Evolutionary conservation across 371 early-diverging fungal species (phyloP), one percentile per base, ranked within the genome.

Genomic region (Syncephalis plumigaleata): DNA sequence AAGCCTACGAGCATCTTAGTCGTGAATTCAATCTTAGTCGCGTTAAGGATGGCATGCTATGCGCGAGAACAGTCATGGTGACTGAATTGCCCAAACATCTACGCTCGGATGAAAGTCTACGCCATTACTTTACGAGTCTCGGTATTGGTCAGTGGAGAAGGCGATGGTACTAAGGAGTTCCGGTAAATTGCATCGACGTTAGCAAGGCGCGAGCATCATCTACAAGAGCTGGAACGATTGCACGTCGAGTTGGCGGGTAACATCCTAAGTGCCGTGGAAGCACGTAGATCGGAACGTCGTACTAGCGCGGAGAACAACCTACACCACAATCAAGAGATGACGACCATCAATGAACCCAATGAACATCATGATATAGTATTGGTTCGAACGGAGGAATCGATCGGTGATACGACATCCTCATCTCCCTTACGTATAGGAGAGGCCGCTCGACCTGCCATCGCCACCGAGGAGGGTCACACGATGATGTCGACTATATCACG

Each of bases 1-100:
- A 61, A 39, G 68, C 67, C 27, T 68, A 66, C 26, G 55, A 63
- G 18, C 54, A 64, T 36, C 42, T 70, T 18, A 43, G 64, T 21
- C 54, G 59, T 39, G 46, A 48, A n/a, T 53, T 58, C 42, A 48
- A 55, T 44, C 39, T 52, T 3, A 31, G 50, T 9, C 52, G 50
- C 9, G 55, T 49, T 9, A 40, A 17, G 11, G 44, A 43, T 23
- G 61, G 56, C 18, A 46, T 49, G 20, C 42, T 54, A 3, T 40
- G 50, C 0, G 50, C 46, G 15, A 52, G 64, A 7, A 60, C 64
- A 15, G 54, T 67, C 3, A 58, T 67, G 47, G 51, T 67, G 16
- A 55, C 59, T 21, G 54, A 60, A 39, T 52, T 67, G 5, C 67
- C 64, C 0, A 53, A 59, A 24, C 53, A 53, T n/a, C 43, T 64